Base-by-base conservation (phyloP, 305 asterid species). In the Withania somnifera region DNA sequence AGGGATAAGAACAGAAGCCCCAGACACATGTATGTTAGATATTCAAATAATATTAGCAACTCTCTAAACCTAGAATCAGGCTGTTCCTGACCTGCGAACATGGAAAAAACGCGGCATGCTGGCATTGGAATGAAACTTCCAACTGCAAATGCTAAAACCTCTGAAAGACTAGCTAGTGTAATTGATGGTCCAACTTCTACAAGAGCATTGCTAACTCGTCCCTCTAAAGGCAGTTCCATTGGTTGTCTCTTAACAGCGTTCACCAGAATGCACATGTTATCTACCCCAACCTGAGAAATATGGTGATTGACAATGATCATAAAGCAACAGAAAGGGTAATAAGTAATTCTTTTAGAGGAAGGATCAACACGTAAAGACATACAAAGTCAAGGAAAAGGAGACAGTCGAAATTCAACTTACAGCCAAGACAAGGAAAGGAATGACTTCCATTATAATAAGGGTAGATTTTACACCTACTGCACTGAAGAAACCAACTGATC, bases 121-220 rank as follows among this genome's bases (percentile, higher is more conserved):
- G 99, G 99, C 98, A 97, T 95, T 26, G 98, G 97, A 75, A 97
- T 95, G 89, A 97, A 97, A 85, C 98, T 91, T 84, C 99, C 99
- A 68, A 97, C 99, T 20, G 99, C 99, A 89, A 97, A 97, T 86
- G 99, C 99, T 87, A 97, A 85, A 82, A 97, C 98, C 90, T 97
- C 99, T 30, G 99, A 87, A 42, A 95, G 83, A 86, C 98, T 94
- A 86, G 99, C 99, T 86, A 97, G 88, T 40, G 99, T 97, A 77
- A 97, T 97, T 54, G 99, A 97, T 28, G 99, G 99, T 54, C 99
- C 99, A 78, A 97, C 98, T 88, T 97, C 98, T 40, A 93, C 99
- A 34, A 97, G 98, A 58, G 99, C 99, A 82, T 95, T 95, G 87
- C 99, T 95, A 77, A 97, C 92, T 6, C 98, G 90, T 34, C 98